Evolutionary conservation across 2,329 filamentous ascomycete genomes (phyloP).

Genomic region (Dryadomyces quercus-mongolicae): DNA sequence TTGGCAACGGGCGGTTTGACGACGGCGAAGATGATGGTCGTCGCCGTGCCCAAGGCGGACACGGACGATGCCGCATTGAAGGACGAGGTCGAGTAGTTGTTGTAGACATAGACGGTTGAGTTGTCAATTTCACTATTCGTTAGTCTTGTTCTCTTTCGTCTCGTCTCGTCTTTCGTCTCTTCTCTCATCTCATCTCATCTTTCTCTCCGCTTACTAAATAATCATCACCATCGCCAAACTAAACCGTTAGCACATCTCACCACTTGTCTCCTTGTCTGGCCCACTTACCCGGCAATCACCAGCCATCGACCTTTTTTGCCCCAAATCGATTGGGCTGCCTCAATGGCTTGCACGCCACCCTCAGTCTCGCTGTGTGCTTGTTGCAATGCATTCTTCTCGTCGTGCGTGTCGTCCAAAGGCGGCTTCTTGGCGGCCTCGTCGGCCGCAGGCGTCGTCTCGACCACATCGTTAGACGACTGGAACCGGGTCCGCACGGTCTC

Average conservation of each 20-base stretch:
- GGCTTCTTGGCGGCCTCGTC: background rate
- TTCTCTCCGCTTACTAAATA: conserved; percentile 9
- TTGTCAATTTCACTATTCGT: conserved; percentile 18
- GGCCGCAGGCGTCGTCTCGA: conserved; percentile 13
- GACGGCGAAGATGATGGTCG: conserved; percentile 32
- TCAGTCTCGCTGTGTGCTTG: background rate
- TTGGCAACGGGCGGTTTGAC: conserved; percentile 50
- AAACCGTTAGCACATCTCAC: background rate
- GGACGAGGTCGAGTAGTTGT: conserved; percentile 20
- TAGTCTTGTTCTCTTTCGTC: background rate
- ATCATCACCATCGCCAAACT: conserved; percentile 17
- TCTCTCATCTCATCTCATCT: background rate
- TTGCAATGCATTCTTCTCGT: background rate
- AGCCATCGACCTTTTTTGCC: conserved; percentile 13
- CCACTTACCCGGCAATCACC: conserved; percentile 12
- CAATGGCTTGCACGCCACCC: conserved; percentile 47
- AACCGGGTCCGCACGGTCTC: background rate
- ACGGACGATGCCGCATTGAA: conserved; percentile 20
- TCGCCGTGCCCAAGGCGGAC: conserved; percentile 18
- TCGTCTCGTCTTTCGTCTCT: background rate
- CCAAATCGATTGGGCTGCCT: conserved; percentile 69
- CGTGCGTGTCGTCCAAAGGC: background rate
- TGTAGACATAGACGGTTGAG: conserved; percentile 17
- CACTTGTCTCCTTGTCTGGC: background rate
- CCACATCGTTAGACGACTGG: background rate